phyloP scores from a whole-genome alignment of 148 eudicot species.

The Rhododendron kiyosumense region DNA sequence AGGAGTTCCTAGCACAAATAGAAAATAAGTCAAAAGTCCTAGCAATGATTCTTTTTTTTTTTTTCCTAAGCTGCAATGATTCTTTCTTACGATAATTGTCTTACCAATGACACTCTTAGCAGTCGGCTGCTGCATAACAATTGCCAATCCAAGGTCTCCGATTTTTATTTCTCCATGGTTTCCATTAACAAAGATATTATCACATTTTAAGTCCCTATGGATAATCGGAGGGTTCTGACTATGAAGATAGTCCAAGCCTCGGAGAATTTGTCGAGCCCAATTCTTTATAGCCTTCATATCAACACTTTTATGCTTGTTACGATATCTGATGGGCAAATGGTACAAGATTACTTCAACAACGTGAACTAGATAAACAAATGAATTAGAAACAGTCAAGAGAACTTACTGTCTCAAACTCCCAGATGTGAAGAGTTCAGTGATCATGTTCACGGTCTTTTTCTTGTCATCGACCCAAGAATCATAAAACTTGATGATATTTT shows the following conservation, averaged over 20 bases:
- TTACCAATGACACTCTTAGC: conserved; percentile 85
- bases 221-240: conserved; percentile 74
- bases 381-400: neutral
- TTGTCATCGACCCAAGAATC: conserved; percentile 91
- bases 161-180: conserved; percentile 88
- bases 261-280: conserved; percentile 93
- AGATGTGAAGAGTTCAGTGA: conserved; percentile 91
- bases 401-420: conserved; percentile 91
- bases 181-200: conserved; percentile 84
- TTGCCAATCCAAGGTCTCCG: conserved; percentile 90
- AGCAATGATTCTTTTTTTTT: neutral
- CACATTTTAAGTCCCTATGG: conserved; percentile 90
- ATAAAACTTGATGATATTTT: conserved; percentile 66
- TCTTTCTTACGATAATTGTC: neutral
- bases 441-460: conserved; percentile 83
- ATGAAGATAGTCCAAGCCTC: conserved; percentile 77
- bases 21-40: conserved; percentile 7
- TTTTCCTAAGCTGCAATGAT: no score
- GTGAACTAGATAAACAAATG: neutral
- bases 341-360: conserved; percentile 7
- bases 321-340: conserved; percentile 39
- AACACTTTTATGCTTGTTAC: conserved; percentile 71
- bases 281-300: conserved; percentile 90
- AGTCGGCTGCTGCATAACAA: conserved; percentile 64
- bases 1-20: conserved; percentile 54